Conservation (phyloP, 1,284 basidiomycete genomes). For the Athelia psychrophila region DNA sequence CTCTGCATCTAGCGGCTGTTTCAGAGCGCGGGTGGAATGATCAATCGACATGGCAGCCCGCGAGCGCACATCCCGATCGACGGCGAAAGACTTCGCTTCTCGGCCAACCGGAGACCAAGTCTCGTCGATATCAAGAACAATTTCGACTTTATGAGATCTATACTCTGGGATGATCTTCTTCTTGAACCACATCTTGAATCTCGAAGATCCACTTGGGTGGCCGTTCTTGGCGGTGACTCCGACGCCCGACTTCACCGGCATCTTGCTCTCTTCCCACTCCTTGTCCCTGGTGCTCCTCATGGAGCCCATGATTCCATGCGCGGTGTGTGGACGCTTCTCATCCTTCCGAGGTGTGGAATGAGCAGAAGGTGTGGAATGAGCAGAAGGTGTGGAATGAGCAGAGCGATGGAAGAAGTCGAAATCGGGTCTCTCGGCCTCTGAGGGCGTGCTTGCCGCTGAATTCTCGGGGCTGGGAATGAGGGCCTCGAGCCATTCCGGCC, state of each 20-base stretch:
- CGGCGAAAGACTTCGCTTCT: constrained; percentile 26
- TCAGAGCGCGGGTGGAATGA: not conserved
- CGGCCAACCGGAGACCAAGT: constrained; percentile 35
- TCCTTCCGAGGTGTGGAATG: constrained; percentile 9
- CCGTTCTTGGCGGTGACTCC: constrained; percentile 6
- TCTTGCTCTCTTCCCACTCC: constrained; percentile 27
- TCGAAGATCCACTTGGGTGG: constrained; percentile 31
- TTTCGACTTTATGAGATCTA: constrained; percentile 31
- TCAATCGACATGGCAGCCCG: constrained; percentile 2
- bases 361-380: constrained; percentile 36
- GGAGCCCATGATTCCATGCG: too few relatives aligned
- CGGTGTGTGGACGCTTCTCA: too few relatives aligned
- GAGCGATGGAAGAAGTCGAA: constrained; percentile 4
- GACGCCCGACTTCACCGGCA: constrained; percentile 17
- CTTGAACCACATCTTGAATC: constrained; percentile 61
- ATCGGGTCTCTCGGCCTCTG: constrained; percentile 23
- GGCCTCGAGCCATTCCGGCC: constrained; percentile 36
- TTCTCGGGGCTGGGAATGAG: constrained; percentile 27
- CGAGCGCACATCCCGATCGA: constrained; percentile 12
- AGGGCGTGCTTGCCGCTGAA: constrained; percentile 13
- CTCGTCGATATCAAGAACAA: constrained; percentile 33
- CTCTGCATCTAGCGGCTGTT: constrained; percentile 16
- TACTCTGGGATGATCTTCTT: constrained; percentile 45
- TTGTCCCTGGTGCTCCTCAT: constrained; percentile 32
- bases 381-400: constrained; percentile 15